phyloP scores from a whole-genome alignment of 2,329 filamentous ascomycete genomes.

The Penicillium sp. region DNA sequence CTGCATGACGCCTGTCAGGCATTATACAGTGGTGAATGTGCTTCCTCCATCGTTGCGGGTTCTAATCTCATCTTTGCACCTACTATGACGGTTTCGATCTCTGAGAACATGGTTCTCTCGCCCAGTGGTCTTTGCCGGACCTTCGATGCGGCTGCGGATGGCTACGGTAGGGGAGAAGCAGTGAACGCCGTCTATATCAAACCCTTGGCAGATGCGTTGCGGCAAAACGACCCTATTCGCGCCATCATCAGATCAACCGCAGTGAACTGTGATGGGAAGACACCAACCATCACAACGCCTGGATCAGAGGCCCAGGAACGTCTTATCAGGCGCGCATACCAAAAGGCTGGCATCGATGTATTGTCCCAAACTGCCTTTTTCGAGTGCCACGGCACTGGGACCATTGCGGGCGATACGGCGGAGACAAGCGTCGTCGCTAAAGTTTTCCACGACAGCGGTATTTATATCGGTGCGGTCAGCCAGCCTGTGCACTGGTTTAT shows the following conservation, averaged over 20 bases:
- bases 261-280: constrained; percentile 28
- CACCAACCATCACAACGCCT: constrained; percentile 14
- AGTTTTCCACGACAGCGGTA: too few species aligned
- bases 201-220: constrained; percentile 42
- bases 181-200: constrained; percentile 48
- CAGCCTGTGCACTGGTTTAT: too few species aligned
- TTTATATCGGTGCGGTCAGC: too few species aligned
- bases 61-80: constrained; percentile 31
- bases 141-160: constrained; percentile 46
- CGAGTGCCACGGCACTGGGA: too few species aligned
- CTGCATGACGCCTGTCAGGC: constrained; percentile 26
- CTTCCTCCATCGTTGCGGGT: constrained; percentile 33
- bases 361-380: too few species aligned
- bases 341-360: too few species aligned
- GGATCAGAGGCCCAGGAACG: constrained; percentile 1
- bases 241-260: constrained; percentile 32
- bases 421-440: too few species aligned
- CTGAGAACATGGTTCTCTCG: constrained; percentile 32
- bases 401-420: too few species aligned
- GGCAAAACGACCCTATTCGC: constrained; percentile 37
- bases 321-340: background rate
- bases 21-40: constrained; percentile 20
- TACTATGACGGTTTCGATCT: constrained; percentile 19
- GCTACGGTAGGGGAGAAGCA: constrained; percentile 50
- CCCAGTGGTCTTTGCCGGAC: constrained; percentile 45